Base-by-base conservation (phyloP, 2,329 filamentous ascomycete species). In the Paecilomyces niveus region DNA sequence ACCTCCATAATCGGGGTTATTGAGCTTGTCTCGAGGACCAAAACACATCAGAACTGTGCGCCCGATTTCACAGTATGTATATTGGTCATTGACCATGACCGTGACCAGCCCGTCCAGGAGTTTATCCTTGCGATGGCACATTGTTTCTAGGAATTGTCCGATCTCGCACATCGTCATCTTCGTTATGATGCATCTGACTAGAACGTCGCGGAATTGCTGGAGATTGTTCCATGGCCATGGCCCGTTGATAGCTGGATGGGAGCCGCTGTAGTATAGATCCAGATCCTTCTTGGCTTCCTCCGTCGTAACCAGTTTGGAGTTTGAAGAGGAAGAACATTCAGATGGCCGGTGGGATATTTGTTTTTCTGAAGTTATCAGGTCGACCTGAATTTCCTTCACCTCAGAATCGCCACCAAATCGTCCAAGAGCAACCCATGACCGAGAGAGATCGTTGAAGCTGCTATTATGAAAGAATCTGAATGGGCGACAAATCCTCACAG, bases 1-100 rank as follows among this genome's bases (percentile, higher is more conserved):
- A 15, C 18, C 31, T 18, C 31, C 31, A 52, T 52, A 24, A 6
- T 52, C 21, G 2, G 29, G 54, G 6, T 18, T 22, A 15, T 26
- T n/a, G 22, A 9, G 3, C 24, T 2, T 51, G 49, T 56, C 54
- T 45, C 55, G 35, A 13, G 63, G 57, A 33, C 63, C 59, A 21
- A 62, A 52, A 8, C 55, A 35, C 22, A 57, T 50, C 22, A 66
- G 55, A 11, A 58, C 45, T 4, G 54, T 39, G n/a, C 52, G 51
- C 5, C 57, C 61, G 24, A 66, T 65, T 33, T 57, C 56, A n/a
- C 13, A 26, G 31, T 65, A 64, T 1, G 57, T 9, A 13, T 21
- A 35, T 2, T 54, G 26, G 1, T 24, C 39, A 26, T 60, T 33
- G n/a, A 62, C 57, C 54, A 64, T 33, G 6, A 33, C 54, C 1